These are phyloP conservation scores for Quercus cerris DNA, from an alignment of 306 rosid species.

Conservation along the genomic window DNA sequence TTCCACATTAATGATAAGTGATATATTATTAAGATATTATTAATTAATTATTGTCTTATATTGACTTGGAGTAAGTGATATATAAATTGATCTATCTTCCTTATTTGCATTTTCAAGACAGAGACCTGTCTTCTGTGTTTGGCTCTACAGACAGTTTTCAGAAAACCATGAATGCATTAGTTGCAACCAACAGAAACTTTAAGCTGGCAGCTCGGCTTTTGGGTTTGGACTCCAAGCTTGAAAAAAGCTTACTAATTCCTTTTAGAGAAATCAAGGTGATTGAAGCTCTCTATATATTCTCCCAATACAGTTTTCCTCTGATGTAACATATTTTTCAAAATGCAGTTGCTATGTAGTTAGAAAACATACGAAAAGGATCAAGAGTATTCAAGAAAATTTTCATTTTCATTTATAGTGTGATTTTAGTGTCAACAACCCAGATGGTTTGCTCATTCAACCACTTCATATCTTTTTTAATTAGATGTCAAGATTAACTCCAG, in stretches of 20 bases:
- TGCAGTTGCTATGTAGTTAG: not conserved
- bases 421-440: too few species aligned
- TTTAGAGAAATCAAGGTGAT: constrained; percentile 92
- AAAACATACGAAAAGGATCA: not conserved
- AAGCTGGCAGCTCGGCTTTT: constrained; percentile 82
- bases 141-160: constrained; percentile 6
- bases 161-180: constrained; percentile 79
- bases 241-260: constrained; percentile 85
- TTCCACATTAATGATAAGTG: not conserved
- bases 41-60: constrained; percentile 5
- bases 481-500: not conserved
- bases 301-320: not conserved
- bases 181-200: constrained; percentile 94
- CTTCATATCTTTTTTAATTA: not conserved
- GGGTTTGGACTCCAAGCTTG: constrained; percentile 91
- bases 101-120: constrained; percentile 1
- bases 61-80: constrained; percentile 20
- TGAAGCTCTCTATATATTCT: not conserved
- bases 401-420: not conserved
- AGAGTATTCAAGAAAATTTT: not conserved
- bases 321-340: not conserved
- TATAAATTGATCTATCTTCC: constrained; percentile 21
- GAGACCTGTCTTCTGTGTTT: constrained; percentile 23
- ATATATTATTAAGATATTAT: not conserved
- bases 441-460: not conserved